These are phyloP conservation scores for Nephelium lappaceum DNA, from an alignment of 345 rosid species.

Conservation along the genomic window DNA sequence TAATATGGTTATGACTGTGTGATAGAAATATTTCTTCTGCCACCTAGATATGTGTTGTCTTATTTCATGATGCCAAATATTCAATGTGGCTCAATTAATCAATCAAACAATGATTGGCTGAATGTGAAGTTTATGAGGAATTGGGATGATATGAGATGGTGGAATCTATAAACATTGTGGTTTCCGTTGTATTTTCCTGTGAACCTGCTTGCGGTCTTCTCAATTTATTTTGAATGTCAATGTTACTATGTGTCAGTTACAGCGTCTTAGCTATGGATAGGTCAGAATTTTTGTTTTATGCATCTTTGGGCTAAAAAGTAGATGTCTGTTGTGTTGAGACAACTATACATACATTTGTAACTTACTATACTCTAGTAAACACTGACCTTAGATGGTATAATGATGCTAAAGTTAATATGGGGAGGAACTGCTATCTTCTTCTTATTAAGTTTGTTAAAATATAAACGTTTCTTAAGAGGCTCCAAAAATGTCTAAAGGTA, in stretches of 20 bases:
- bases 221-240: no score
- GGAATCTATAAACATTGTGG: not conserved
- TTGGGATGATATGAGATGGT: not conserved
- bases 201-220: no score
- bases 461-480: no score
- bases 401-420: slow-evolving; percentile 2
- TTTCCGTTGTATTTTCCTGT: no score
- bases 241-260: no score
- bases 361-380: not conserved
- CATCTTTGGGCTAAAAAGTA: not conserved
- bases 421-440: not conserved
- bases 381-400: not conserved
- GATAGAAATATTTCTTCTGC: not conserved
- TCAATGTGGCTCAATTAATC: not conserved
- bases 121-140: not conserved
- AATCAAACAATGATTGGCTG: not conserved
- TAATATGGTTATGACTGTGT: not conserved
- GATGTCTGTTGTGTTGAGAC: not conserved
- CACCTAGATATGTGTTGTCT: not conserved
- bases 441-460: no score
- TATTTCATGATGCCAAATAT: not conserved
- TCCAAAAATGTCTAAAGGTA: no score
- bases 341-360: no score
- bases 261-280: not conserved
- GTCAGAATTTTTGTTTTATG: not conserved